Percentiles rank a stretch among this genome's conserved stretches.
Evolutionary conservation across 2,329 filamentous ascomycete species (phyloP).

Genomic region (Penicillium sp.): DNA sequence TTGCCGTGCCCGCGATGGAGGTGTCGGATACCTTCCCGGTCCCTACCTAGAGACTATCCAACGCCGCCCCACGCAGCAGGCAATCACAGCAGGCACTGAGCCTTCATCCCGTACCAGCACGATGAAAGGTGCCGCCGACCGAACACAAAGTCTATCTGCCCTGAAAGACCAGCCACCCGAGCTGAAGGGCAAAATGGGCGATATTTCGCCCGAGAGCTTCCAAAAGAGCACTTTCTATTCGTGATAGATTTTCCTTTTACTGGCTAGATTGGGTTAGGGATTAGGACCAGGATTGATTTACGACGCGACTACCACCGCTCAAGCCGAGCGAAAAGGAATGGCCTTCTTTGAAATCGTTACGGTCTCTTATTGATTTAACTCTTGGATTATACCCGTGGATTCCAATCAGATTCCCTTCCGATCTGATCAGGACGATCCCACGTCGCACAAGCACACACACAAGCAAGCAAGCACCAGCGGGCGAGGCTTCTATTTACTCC

Average conservation of each 20-base stretch:
- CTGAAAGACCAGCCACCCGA: constrained; percentile 50
- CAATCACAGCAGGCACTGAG: constrained; percentile 46
- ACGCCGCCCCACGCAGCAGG: constrained; percentile 52
- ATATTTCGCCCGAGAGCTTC: constrained; percentile 71
- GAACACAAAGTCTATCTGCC: constrained; percentile 38
- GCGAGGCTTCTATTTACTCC: too few relatives aligned
- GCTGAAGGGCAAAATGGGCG: constrained; percentile 63
- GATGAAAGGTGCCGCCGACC: constrained; percentile 47
- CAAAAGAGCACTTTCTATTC: constrained; percentile 73
- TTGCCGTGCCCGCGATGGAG: constrained; percentile 85
- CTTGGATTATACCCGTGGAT: too few relatives aligned
- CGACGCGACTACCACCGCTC: too few relatives aligned
- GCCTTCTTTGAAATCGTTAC: too few relatives aligned
- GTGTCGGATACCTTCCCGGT: constrained; percentile 87
- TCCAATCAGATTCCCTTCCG: too few relatives aligned
- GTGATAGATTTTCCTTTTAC: constrained; percentile 47
- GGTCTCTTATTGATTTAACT: too few relatives aligned
- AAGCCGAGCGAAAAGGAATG: too few relatives aligned
- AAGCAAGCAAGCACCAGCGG: too few relatives aligned
- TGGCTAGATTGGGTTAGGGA: not conserved
- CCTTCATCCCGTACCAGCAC: constrained; percentile 58
- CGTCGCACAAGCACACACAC: too few relatives aligned
- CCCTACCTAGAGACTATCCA: constrained; percentile 84
- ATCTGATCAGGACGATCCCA: too few relatives aligned
- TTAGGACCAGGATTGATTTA: not conserved